Conservation (phyloP, 2,329 filamentous ascomycete species). For the Fusarium armeniacum region DNA sequence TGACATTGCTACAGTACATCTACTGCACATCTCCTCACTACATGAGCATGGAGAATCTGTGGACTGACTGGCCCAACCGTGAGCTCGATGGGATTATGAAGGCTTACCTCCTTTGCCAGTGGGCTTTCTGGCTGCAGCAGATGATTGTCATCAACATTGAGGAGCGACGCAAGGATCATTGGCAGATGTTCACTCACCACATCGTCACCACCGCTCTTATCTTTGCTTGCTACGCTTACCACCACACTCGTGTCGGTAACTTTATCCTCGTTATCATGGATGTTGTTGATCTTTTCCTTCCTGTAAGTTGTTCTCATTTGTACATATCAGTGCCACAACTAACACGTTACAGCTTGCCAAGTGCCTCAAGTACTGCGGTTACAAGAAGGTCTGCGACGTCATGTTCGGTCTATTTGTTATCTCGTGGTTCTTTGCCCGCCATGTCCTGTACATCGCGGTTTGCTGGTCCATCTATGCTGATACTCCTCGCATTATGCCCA, state of each 20-base stretch:
- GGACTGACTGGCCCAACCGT: conserved; percentile 86
- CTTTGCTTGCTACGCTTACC: conserved; percentile 85
- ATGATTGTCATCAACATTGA: conserved; percentile 96
- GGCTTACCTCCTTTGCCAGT: conserved; percentile 89
- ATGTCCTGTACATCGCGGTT: conserved; percentile 82
- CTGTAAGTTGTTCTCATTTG: conserved; percentile 82
- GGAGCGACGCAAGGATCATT: conserved; percentile 92
- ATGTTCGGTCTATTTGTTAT: conserved; percentile 89
- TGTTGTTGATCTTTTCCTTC: conserved; percentile 87
- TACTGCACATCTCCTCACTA: conserved; percentile 83
- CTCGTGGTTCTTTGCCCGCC: conserved; percentile 86
- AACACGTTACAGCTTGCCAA: conserved; percentile 83
- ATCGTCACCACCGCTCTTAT: conserved; percentile 89
- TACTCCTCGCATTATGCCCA: conserved; percentile 54
- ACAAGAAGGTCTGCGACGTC: conserved; percentile 80
- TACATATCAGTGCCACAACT: conserved; percentile 75
- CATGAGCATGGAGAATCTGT: conserved; percentile 81
- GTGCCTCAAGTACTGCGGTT: conserved; percentile 90
- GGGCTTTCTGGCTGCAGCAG: conserved; percentile 94
- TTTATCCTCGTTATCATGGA: conserved; percentile 95
- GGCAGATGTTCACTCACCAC: conserved; percentile 96
- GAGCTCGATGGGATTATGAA: conserved; percentile 83
- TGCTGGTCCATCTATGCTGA: conserved; percentile 74
- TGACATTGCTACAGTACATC: conserved; percentile 73
- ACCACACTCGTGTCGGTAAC: conserved; percentile 88